A percentile compares a stretch with the other conserved stretches of the same genome.
phyloP scores from a whole-genome alignment of 495 filamentous ascomycete species.

The Geoglossum glabrum region DNA sequence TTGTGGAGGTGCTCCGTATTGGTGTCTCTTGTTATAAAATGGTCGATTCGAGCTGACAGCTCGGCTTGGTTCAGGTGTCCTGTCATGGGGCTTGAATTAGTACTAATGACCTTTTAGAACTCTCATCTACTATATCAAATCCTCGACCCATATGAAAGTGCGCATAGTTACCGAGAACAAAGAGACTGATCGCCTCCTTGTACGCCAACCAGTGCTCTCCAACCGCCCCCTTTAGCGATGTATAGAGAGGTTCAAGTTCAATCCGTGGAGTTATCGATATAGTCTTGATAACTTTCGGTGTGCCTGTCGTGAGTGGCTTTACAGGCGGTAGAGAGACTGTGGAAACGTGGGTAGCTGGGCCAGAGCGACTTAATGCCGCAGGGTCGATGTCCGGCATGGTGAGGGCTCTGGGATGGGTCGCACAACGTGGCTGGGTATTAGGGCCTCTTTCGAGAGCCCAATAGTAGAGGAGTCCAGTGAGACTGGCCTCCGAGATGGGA shows the following conservation, averaged over 20 bases:
- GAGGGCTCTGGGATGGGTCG: not conserved
- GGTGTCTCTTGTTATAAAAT: conserved; percentile 47
- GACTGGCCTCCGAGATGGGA: not conserved
- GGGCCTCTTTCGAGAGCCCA: conserved; percentile 2
- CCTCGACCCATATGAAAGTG: not conserved
- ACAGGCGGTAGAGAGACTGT: conserved; percentile 36
- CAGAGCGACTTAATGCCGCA: conserved; percentile 55
- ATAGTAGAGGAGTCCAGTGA: not conserved
- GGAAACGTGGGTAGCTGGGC: conserved; percentile 24
- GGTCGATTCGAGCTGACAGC: conserved; percentile 53
- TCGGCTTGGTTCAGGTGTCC: conserved; percentile 75
- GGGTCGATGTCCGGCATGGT: conserved; percentile 72
- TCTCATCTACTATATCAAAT: not conserved
- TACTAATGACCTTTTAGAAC: not conserved
- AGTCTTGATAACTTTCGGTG: conserved; percentile 40
- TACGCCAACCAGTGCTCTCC: conserved; percentile 76
- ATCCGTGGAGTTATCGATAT: conserved; percentile 56
- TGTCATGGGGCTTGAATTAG: conserved; percentile 13
- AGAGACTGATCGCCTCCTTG: conserved; percentile 61
- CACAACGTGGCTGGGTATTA: not conserved
- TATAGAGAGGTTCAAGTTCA: conserved; percentile 78
- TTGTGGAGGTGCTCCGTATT: conserved; percentile 74
- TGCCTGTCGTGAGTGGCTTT: conserved; percentile 35
- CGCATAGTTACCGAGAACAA: conserved; percentile 52
- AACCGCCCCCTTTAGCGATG: conserved; percentile 60